Percentiles rank a stretch among this genome's conserved stretches.
Conservation (phyloP, 176 grass and related monocot genomes). For the Calamus simplicifolius region DNA sequence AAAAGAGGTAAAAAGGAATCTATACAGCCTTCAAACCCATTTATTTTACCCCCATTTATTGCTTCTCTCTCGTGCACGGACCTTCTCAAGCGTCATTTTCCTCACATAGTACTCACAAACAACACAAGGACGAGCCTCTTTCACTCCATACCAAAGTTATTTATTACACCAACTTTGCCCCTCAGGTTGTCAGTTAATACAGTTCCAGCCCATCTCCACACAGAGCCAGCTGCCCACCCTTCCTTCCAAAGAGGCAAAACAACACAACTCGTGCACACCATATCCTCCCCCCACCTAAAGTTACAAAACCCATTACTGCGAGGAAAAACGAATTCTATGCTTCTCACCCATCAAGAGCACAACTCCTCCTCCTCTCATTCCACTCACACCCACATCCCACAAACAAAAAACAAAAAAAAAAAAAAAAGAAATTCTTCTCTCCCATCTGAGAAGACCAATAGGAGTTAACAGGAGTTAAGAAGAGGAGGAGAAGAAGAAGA, state of each 20-base stretch:
- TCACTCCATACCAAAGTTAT: conserved; percentile 6
- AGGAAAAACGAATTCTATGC: neutral
- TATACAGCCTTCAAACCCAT: conserved; percentile 18
- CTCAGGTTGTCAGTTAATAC: neutral
- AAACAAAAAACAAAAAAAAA: too few species aligned
- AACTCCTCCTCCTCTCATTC: neutral
- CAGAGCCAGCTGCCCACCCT: neutral
- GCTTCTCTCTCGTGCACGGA: neutral
- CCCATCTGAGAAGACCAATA: too few species aligned
- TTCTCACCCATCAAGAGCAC: neutral
- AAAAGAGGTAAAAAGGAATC: conserved; percentile 15
- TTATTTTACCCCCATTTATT: conserved; percentile 3
- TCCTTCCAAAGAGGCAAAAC: neutral
- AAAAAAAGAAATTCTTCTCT: too few species aligned
- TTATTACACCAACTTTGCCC: neutral
- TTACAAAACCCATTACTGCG: too few species aligned
- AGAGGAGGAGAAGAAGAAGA: too few species aligned
- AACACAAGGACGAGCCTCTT: conserved; percentile 6
- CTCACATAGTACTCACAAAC: conserved; percentile 1
- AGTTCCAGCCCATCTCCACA: neutral
- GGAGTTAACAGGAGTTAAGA: too few species aligned
- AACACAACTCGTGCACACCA: neutral
- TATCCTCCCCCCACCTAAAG: neutral
- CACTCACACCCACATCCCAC: too few species aligned
- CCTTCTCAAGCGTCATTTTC: conserved; percentile 11